Percentiles rank a stretch among this genome's conserved stretches.
Evolutionary conservation across 495 filamentous ascomycete species (phyloP).

Genomic region (Talaromyces adpressus): DNA sequence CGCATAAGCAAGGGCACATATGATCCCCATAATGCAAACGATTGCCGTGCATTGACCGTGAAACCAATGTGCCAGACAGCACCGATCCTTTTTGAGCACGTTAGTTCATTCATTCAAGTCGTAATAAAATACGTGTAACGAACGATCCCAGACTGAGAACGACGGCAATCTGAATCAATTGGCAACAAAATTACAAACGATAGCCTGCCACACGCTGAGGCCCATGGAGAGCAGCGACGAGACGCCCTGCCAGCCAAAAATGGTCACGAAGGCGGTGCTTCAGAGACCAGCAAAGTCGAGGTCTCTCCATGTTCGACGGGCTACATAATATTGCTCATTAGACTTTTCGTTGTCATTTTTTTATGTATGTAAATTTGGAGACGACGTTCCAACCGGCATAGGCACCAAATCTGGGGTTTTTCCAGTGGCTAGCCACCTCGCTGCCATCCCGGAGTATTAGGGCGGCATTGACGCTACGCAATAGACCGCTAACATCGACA

Average conservation of each 20-base stretch:
- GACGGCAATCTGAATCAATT: conserved; percentile 12
- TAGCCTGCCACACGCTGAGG: conserved; percentile 14
- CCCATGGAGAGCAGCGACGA: conserved; percentile 15
- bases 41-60: conserved; percentile 14
- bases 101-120: neutral
- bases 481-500: too few species aligned
- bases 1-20: conserved; percentile 10
- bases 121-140: neutral
- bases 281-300: neutral
- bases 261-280: neutral
- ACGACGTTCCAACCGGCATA: neutral
- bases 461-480: too few species aligned
- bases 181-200: conserved; percentile 17
- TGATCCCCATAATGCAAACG: conserved; percentile 11
- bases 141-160: conserved; percentile 6
- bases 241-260: neutral
- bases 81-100: conserved; percentile 7
- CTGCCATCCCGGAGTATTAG: too few species aligned
- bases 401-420: neutral
- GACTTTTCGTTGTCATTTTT: too few species aligned
- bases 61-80: conserved; percentile 18
- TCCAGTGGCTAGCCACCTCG: neutral
- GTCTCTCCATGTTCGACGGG: neutral
- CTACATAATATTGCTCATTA: neutral
- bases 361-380: too few species aligned